phyloP scores from a whole-genome alignment of 2,329 filamentous ascomycete genomes.

The Fusarium albidum region DNA sequence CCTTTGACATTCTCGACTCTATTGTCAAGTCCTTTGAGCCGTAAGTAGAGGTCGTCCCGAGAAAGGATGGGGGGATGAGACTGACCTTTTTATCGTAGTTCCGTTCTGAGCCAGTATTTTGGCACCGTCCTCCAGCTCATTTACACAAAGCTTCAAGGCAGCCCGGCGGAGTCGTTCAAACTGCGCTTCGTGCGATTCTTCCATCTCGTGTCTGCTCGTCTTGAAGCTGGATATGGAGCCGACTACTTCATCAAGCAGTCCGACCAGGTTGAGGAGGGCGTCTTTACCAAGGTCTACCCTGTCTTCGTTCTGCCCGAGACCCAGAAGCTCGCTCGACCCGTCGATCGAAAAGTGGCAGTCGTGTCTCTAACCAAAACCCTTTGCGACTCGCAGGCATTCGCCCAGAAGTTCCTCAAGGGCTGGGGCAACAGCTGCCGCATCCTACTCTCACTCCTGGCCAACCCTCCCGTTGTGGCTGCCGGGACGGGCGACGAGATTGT shows the following conservation, averaged over 20 bases:
- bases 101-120: conserved; percentile 78
- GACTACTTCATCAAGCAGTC: conserved; percentile 90
- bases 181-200: conserved; percentile 93
- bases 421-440: conserved; percentile 91
- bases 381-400: conserved; percentile 85
- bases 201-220: conserved; percentile 83
- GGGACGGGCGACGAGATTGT: conserved; percentile 78
- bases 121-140: conserved; percentile 81
- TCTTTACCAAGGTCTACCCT: conserved; percentile 88
- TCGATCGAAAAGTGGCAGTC: conserved; percentile 93
- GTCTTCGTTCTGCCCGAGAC: conserved; percentile 88
- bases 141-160: conserved; percentile 77
- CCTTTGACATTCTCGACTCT: conserved; percentile 89
- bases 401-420: conserved; percentile 82
- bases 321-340: conserved; percentile 83
- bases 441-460: conserved; percentile 88
- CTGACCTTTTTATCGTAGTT: conserved; percentile 51
- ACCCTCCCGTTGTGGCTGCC: conserved; percentile 75
- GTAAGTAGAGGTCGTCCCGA: conserved; percentile 55
- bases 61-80: not conserved
- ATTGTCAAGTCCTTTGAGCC: conserved; percentile 77
- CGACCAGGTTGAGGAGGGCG: conserved; percentile 80
- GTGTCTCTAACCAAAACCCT: conserved; percentile 93
- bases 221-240: conserved; percentile 83
- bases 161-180: conserved; percentile 79